These are phyloP conservation scores for Rickenella mellea DNA, from an alignment of 768 basidiomycete species.

Conservation along the genomic window DNA sequence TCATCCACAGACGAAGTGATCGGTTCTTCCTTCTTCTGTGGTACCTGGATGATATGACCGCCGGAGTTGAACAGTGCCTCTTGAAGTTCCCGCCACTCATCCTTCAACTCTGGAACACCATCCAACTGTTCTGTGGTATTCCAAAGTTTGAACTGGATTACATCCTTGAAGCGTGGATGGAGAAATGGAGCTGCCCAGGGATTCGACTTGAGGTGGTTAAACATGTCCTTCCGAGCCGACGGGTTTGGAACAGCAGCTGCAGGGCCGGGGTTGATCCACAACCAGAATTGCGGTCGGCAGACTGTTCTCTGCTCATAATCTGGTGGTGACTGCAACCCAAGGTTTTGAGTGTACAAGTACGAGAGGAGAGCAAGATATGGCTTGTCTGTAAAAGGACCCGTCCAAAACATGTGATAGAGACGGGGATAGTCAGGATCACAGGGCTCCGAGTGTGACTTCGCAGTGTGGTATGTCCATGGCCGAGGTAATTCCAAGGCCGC, in stretches of 20 bases:
- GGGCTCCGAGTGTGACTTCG: constrained; percentile 43
- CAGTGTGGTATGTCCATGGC: constrained; percentile 44
- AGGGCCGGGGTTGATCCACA: constrained; percentile 99
- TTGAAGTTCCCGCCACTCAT: constrained; percentile 78
- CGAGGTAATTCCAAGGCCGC: constrained; percentile 37
- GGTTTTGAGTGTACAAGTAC: constrained; percentile 93
- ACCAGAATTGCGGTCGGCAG: constrained; percentile 90
- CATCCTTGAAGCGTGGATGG: constrained; percentile 83
- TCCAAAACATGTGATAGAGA: constrained; percentile 99
- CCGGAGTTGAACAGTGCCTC: constrained; percentile 83
- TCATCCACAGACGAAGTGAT: constrained; percentile 12
- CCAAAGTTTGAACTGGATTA: constrained; percentile 95
- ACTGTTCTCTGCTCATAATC: constrained; percentile 37
- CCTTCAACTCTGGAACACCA: constrained; percentile 77
- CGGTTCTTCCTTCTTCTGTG: constrained; percentile 26
- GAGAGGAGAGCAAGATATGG: constrained; percentile 92
- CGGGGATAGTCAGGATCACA: constrained; percentile 84
- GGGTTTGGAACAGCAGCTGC: constrained; percentile 86
- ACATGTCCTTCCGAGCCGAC: constrained; percentile 75
- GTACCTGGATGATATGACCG: constrained; percentile 64
- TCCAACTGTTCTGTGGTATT: constrained; percentile 97
- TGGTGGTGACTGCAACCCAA: constrained; percentile 61
- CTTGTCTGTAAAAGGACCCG: constrained; percentile 96
- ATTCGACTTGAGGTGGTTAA: constrained; percentile 65
- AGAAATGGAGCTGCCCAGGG: constrained; percentile 96